phyloP scores from a whole-genome alignment of 371 early-diverging fungal species.

The Synchytrium microbalum region DNA sequence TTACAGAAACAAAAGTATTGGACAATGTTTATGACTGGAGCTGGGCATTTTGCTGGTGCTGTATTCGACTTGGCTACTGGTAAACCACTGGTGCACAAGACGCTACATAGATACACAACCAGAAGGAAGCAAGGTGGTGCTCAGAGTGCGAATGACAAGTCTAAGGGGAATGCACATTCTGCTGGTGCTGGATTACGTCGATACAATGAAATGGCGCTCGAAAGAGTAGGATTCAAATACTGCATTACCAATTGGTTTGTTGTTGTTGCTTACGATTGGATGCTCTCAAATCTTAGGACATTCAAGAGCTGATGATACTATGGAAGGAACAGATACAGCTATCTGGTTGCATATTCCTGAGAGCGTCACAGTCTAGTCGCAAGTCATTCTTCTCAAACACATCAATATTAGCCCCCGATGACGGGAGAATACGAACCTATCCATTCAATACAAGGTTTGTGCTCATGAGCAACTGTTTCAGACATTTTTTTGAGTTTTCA shows the following conservation, averaged over 20 bases:
- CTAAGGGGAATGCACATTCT: slow-evolving; percentile 78
- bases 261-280: slow-evolving; percentile 7
- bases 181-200: slow-evolving; percentile 86
- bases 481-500: slow-evolving; percentile 41
- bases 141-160: slow-evolving; percentile 68
- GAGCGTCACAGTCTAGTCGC: slow-evolving; percentile 55
- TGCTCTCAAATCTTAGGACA: slow-evolving; percentile 48
- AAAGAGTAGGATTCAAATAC: slow-evolving; percentile 31
- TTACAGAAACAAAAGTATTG: too few species aligned
- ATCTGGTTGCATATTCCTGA: slow-evolving; percentile 55
- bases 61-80: slow-evolving; percentile 65
- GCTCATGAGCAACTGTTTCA: slow-evolving; percentile 39
- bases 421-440: too few species aligned
- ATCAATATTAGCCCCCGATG: too few species aligned
- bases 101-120: slow-evolving; percentile 90
- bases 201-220: slow-evolving; percentile 74
- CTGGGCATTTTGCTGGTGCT: slow-evolving; percentile 76
- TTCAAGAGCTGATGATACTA: slow-evolving; percentile 54
- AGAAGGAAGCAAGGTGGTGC: slow-evolving; percentile 92
- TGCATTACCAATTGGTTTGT: background rate
- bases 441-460: slow-evolving; percentile 39
- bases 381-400: too few species aligned
- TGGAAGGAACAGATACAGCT: slow-evolving; percentile 49
- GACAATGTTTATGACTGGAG: slow-evolving; percentile 69
- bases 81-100: slow-evolving; percentile 65